Base-by-base conservation (phyloP, 2,329 filamentous ascomycete genomes). In the Epichloe scottii region DNA sequence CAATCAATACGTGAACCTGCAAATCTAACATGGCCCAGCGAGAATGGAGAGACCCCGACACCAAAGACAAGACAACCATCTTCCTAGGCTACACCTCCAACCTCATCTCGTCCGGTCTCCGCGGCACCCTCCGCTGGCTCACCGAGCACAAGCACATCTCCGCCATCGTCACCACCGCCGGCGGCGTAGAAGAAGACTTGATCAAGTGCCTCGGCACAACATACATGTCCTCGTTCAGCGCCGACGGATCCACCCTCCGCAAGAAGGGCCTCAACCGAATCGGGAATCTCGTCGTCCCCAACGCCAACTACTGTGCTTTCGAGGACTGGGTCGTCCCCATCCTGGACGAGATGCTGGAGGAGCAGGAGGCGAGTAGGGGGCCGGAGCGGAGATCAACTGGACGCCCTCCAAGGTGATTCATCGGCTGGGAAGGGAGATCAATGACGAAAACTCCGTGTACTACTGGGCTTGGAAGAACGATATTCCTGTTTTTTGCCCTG, bases 11-110 rank as follows among this genome's bases (percentile, higher is more conserved):
- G 26, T 30, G 26, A 30, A 30, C 0, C 26, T 30, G 26, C 26
- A 30, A 30, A 42, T 15, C 42, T 53, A 19, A 53, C 21, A 34
- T 19, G 19, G n/a, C 6, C 26, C 62, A 72, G 88, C 79, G 89
- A 63, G 77, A 79, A 52, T 97, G 88, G 84, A 76, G 77, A 55
- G 86, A 95, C 64, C 81, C 87, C 1, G 86, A 90, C 62, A 87
- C 87, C 2, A 81, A 80, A 14, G 81, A 85, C 26, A 79, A 79
- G 61, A 93, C 93, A 17, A 97, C 93, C 54, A 91, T 98, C 60
- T 97, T 98, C 69, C 80, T 98, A 8, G 93, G 93, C 52, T 98
- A 96, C 71, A 98, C 93, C 10, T 95, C 89, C 48, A 98, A 98
- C 66, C 77, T 98, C 60, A 96, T 98, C 62, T 97, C 93, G 0